These are phyloP conservation scores for Astrothelium subdiscretum DNA, from an alignment of 495 filamentous ascomycete species.

Conservation along the genomic window DNA sequence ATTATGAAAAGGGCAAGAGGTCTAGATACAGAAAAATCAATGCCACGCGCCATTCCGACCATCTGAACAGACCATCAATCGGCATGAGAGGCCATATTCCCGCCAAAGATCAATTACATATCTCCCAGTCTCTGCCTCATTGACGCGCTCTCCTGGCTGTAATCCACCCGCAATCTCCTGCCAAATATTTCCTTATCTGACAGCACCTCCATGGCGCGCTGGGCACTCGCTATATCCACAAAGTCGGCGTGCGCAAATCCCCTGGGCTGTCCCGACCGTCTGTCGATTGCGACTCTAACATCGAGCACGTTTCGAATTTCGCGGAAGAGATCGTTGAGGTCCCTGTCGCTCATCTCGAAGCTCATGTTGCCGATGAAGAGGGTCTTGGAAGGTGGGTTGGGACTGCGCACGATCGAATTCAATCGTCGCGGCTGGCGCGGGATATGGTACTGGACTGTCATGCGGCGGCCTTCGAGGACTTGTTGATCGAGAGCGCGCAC, in stretches of 20 bases:
- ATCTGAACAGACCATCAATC: too few relatives aligned
- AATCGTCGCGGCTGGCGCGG: conserved; percentile 2
- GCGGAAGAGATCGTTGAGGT: conserved; percentile 71
- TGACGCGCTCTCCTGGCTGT: conserved; percentile 18
- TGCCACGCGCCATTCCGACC: too few relatives aligned
- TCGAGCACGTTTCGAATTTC: conserved; percentile 62
- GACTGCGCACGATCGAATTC: background rate
- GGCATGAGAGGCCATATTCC: too few relatives aligned
- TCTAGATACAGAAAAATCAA: background rate
- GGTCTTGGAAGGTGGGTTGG: conserved; percentile 44
- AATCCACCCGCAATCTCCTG: conserved; percentile 57
- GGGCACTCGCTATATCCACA: conserved; percentile 48
- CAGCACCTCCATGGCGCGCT: conserved; percentile 45
- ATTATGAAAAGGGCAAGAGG: background rate
- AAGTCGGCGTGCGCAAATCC: conserved; percentile 93
- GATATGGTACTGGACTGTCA: conserved; percentile 46
- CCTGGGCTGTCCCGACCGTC: conserved; percentile 71
- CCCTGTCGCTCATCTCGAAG: conserved; percentile 78
- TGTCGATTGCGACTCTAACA: conserved; percentile 81
- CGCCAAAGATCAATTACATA: too few relatives aligned
- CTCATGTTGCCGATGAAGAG: conserved; percentile 86
- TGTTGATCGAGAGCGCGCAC: conserved; percentile 51
- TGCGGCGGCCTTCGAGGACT: conserved; percentile 69
- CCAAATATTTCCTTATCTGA: conserved; percentile 49
- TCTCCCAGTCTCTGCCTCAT: background rate